phyloP scores from a whole-genome alignment of 352 stramenopile genomes.

The Pythium pyrilobum region DNA sequence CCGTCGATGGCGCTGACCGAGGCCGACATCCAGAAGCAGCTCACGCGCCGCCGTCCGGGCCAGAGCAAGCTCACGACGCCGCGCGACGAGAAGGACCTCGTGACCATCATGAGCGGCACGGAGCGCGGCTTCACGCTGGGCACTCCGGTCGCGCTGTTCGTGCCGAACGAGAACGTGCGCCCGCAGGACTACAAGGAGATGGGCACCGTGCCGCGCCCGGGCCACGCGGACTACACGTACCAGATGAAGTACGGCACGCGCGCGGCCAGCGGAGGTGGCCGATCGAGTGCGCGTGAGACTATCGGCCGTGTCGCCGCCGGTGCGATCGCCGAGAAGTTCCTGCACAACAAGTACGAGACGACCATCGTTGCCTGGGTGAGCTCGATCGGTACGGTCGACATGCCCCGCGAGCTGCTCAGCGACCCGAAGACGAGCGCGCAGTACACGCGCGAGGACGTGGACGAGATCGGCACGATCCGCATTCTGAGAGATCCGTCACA shows the following conservation, averaged over 20 bases:
- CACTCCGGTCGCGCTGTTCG: conserved; percentile 96
- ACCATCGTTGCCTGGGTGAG: conserved; percentile 87
- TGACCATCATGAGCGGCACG: conserved; percentile 97
- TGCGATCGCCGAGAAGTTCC: conserved; percentile 95
- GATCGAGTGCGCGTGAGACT: conserved; percentile 95
- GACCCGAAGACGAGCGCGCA: conserved; percentile 46
- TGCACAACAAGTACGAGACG: conserved; percentile 90
- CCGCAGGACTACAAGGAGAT: conserved; percentile 97
- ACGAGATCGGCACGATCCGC: conserved; percentile 73
- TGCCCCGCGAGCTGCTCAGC: conserved; percentile 70
- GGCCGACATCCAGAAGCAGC: conserved; percentile 96
- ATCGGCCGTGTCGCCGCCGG: conserved; percentile 97
- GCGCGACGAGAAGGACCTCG: conserved; percentile 95
- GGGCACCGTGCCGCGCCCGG: conserved; percentile 86
- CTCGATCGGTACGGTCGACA: conserved; percentile 78
- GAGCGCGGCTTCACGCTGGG: conserved; percentile 92
- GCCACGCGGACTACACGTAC: conserved; percentile 98
- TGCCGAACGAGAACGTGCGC: conserved; percentile 97
- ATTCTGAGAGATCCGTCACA: conserved; percentile 68
- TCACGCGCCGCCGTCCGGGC: conserved; percentile 95
- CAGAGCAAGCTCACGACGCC: conserved; percentile 98
- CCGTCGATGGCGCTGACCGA: conserved; percentile 93
- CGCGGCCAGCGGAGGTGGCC: conserved; percentile 94
- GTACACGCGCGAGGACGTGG: conserved; percentile 83
- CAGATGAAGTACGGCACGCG: conserved; percentile 99